Conservation (phyloP, 2,329 filamentous ascomycete species). For the Daldinia sp. region DNA sequence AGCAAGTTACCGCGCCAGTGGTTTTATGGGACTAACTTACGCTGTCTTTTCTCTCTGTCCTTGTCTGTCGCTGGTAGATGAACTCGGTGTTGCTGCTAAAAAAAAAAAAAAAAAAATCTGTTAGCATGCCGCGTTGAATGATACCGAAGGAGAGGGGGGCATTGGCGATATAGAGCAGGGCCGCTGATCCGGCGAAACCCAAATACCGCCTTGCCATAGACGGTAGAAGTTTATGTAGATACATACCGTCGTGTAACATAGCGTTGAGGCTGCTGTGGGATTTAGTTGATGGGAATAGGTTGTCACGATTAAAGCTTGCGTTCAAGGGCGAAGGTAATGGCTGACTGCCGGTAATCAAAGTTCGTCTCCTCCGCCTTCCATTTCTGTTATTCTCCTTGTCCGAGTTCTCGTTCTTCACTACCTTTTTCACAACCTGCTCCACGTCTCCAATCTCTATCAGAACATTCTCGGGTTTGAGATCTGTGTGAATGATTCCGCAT, state of each 20-base stretch:
- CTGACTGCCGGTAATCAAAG: conserved; percentile 96
- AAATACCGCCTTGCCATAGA: neutral
- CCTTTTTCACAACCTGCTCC: conserved; percentile 96
- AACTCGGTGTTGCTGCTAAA: conserved; percentile 57
- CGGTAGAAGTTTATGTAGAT: conserved; percentile 12
- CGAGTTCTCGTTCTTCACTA: conserved; percentile 81
- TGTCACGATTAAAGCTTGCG: conserved; percentile 85
- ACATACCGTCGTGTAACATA: conserved; percentile 82
- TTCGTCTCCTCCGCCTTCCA: conserved; percentile 87
- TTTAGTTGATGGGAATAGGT: conserved; percentile 73
- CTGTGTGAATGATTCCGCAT: conserved; percentile 98
- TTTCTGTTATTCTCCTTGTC: conserved; percentile 93
- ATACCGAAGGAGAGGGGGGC: neutral
- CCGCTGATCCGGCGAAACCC: neutral
- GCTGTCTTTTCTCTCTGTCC: conserved; percentile 92
- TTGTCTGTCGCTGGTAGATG: conserved; percentile 73
- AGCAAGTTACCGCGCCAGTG: conserved; percentile 12
- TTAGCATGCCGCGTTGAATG: conserved; percentile 42
- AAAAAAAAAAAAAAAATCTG: conserved; percentile 13
- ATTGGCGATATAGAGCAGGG: neutral
- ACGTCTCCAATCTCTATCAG: conserved; percentile 99
- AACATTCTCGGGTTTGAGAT: conserved; percentile 97
- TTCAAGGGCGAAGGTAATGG: conserved; percentile 95
- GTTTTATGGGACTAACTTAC: conserved; percentile 66
- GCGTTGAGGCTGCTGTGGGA: conserved; percentile 84